A percentile compares a stretch with the other conserved stretches of the same genome.
Conservation (phyloP, 371 early-diverging fungal genomes). For the Rozella allomycis region DNA sequence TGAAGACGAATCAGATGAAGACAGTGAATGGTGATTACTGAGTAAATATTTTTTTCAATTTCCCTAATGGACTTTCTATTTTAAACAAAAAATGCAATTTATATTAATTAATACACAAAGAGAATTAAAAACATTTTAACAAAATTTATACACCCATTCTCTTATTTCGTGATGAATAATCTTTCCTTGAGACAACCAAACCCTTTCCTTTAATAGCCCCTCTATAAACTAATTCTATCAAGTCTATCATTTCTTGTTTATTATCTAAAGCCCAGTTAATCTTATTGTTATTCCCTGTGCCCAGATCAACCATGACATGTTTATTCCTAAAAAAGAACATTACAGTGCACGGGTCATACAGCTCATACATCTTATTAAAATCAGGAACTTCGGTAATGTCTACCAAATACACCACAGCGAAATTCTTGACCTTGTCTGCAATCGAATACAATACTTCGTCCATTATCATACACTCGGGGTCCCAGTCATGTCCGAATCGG, state of each 20-base stretch:
- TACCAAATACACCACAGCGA: slow-evolving; percentile 75
- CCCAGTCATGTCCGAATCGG: slow-evolving; percentile 93
- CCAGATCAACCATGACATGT: slow-evolving; percentile 48
- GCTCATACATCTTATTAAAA: slow-evolving; percentile 43
- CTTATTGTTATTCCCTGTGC: slow-evolving; percentile 97
- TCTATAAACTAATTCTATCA: slow-evolving; percentile 70
- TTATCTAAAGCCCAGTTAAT: slow-evolving; percentile 83
- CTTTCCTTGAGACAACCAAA: slow-evolving; percentile 82
- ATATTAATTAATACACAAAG: too few species aligned
- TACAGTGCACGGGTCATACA: slow-evolving; percentile 79
- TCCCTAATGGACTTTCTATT: too few species aligned
- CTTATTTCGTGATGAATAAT: too few species aligned
- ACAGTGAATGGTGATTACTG: too few species aligned
- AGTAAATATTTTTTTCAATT: too few species aligned
- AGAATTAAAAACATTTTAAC: too few species aligned
- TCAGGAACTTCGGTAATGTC: slow-evolving; percentile 35
- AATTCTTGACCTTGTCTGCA: slow-evolving; percentile 88
- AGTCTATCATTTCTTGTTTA: slow-evolving; percentile 66
- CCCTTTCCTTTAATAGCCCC: slow-evolving; percentile 85
- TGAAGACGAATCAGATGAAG: too few species aligned
- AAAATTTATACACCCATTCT: too few species aligned
- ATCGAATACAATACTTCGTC: slow-evolving; percentile 78
- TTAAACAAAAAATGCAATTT: too few species aligned
- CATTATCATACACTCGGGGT: slow-evolving; percentile 88
- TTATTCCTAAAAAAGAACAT: slow-evolving; percentile 11